These are phyloP conservation scores for Neodidymelliopsis sp. DNA, from an alignment of 2,329 filamentous ascomycete genomes.

Conservation along the genomic window DNA sequence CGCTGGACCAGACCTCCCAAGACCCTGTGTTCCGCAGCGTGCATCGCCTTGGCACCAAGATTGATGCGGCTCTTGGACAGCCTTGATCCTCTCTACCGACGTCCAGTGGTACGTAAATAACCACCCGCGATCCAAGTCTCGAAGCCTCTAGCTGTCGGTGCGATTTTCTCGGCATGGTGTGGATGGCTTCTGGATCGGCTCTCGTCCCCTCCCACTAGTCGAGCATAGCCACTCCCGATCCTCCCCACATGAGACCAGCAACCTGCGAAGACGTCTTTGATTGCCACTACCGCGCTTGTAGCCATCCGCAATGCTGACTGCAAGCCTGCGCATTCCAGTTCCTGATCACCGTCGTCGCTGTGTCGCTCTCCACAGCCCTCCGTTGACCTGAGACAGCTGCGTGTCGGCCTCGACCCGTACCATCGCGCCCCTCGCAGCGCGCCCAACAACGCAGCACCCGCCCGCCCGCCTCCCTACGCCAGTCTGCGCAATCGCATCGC, in stretches of 20 bases:
- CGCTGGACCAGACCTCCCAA: slow-evolving; percentile 10
- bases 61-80: slow-evolving; percentile 33
- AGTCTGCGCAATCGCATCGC: slow-evolving; percentile 16
- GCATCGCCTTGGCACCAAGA: slow-evolving; percentile 37
- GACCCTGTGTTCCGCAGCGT: slow-evolving; percentile 27
- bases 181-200: slow-evolving; percentile 19
- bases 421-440: slow-evolving; percentile 1
- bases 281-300: slow-evolving; percentile 31
- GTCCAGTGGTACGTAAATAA: slow-evolving; percentile 38
- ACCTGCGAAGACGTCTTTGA: slow-evolving; percentile 25
- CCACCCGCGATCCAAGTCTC: slow-evolving; percentile 8
- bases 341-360: slow-evolving; percentile 18
- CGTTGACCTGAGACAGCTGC: slow-evolving; percentile 41
- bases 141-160: slow-evolving; percentile 11
- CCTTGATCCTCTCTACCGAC: slow-evolving; percentile 27
- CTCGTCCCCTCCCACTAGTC: slow-evolving; percentile 24
- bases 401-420: slow-evolving; percentile 23
- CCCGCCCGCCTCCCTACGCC: slow-evolving; percentile 20
- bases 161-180: slow-evolving; percentile 16
- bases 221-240: slow-evolving; percentile 33
- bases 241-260: slow-evolving; percentile 27
- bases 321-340: slow-evolving; percentile 31
- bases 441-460: slow-evolving; percentile 22
- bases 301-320: slow-evolving; percentile 44
- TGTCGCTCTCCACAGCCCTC: slow-evolving; percentile 28